Evolutionary conservation across 73 alveolate species (phyloP).

Genomic region (Tetrahymena elliotti): DNA sequence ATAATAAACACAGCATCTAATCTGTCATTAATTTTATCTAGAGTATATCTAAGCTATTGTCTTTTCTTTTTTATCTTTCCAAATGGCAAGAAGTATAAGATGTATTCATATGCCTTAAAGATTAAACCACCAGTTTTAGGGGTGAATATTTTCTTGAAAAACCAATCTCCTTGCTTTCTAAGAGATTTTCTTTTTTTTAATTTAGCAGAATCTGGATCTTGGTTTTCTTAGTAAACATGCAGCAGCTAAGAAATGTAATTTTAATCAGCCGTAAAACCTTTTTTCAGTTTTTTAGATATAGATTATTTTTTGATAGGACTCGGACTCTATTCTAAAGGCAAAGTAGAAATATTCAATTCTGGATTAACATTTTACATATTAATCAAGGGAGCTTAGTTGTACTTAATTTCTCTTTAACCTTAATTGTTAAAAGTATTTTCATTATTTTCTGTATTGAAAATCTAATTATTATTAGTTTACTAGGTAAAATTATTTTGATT

Average conservation of each 20-base stretch:
- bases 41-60: not conserved
- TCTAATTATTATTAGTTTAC: too few species aligned
- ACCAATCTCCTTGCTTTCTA: not conserved
- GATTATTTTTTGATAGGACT: not conserved
- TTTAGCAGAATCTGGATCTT: not conserved
- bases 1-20: conserved; percentile 21
- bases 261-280: not conserved
- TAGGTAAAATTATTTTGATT: not conserved
- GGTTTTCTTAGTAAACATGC: not conserved
- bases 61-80: not conserved
- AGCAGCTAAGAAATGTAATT: not conserved
- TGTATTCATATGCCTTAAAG: not conserved
- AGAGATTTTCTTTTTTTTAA: not conserved
- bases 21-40: conserved; percentile 7
- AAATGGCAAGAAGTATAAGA: not conserved
- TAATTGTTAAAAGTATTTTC: not conserved
- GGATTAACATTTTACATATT: not conserved
- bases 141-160: not conserved
- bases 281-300: not conserved
- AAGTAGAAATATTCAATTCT: not conserved
- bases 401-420: not conserved
- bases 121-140: not conserved
- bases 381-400: not conserved
- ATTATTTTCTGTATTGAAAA: too few species aligned
- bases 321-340: not conserved